A percentile compares a stretch with the other conserved stretches of the same genome.
Conservation (phyloP, 1,284 basidiomycete genomes). For the Schizopora paradoxa region DNA sequence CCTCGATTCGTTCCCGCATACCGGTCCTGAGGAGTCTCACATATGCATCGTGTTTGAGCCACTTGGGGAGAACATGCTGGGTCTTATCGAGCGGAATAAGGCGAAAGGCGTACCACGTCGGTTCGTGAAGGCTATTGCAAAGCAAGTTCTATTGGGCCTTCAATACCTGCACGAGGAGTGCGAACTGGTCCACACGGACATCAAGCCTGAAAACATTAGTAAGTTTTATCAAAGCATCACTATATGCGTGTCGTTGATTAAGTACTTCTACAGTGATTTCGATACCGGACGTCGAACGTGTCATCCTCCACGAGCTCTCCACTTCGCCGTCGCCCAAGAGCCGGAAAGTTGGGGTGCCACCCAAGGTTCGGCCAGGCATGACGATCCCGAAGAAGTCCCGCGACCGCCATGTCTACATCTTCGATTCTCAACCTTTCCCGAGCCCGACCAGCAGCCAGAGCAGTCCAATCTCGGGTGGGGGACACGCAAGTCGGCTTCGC, state of each 20-base stretch:
- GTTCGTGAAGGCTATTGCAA: conserved; percentile 79
- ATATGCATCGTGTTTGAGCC: conserved; percentile 92
- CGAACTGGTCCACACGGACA: conserved; percentile 83
- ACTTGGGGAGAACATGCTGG: conserved; percentile 82
- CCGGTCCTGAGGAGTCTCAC: conserved; percentile 62
- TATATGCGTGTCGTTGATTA: conserved; percentile 15
- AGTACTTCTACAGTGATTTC: conserved; percentile 54
- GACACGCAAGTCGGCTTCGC: too few species aligned
- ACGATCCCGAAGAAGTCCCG: conserved; percentile 50
- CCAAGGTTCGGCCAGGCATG: conserved; percentile 50
- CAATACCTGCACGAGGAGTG: conserved; percentile 90
- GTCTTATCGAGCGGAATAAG: conserved; percentile 82
- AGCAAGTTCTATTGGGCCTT: conserved; percentile 81
- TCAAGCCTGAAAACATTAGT: conserved; percentile 92
- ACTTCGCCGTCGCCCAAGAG: conserved; percentile 62
- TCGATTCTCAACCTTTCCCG: conserved; percentile 67
- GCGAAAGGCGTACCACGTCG: conserved; percentile 77
- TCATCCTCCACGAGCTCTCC: conserved; percentile 62
- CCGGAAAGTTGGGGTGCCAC: conserved; percentile 65
- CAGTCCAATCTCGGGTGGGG: conserved; percentile 29
- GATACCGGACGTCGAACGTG: conserved; percentile 68
- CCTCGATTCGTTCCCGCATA: conserved; percentile 79
- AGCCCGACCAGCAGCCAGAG: conserved; percentile 40
- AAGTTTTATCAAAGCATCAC: conserved; percentile 32
- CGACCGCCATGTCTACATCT: conserved; percentile 68